These are phyloP conservation scores for Coelastrella sp. DNA, from an alignment of 139 green algal species.

Conservation along the genomic window DNA sequence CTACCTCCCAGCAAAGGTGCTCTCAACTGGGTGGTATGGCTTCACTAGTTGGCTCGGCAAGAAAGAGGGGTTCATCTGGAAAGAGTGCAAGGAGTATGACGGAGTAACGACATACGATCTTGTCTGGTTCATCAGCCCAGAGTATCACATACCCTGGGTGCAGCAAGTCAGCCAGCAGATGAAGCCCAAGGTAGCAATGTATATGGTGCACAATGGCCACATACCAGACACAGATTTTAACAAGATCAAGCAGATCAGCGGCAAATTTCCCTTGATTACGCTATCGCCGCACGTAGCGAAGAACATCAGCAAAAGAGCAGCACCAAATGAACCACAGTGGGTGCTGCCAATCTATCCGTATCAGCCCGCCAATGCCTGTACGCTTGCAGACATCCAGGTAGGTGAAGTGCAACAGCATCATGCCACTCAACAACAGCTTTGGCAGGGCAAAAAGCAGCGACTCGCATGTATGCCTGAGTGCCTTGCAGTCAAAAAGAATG, in stretches of 20 bases:
- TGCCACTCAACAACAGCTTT: no score
- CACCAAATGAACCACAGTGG: constrained; percentile 1
- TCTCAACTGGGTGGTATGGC: constrained; percentile 48
- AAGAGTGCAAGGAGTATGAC: constrained; percentile 48
- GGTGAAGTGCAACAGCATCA: neutral
- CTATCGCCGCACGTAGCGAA: constrained; percentile 42
- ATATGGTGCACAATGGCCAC: constrained; percentile 50
- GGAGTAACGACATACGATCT: constrained; percentile 42
- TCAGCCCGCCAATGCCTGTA: constrained; percentile 7
- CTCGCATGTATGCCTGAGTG: no score
- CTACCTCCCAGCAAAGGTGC: constrained; percentile 41
- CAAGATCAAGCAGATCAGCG: neutral
- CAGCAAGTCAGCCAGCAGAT: constrained; percentile 18
- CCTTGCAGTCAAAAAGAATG: no score
- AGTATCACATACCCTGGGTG: constrained; percentile 33
- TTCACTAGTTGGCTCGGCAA: constrained; percentile 39
- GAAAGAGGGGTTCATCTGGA: constrained; percentile 39
- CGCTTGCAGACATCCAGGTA: constrained; percentile 39
- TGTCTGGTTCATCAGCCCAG: constrained; percentile 47
- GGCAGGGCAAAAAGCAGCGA: no score
- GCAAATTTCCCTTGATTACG: constrained; percentile 29
- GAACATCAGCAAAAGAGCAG: constrained; percentile 17
- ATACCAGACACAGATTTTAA: constrained; percentile 40
- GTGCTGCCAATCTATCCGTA: constrained; percentile 44
- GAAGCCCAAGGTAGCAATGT: constrained; percentile 44